phyloP scores from a whole-genome alignment of 2,329 filamentous ascomycete genomes.

The Bimuria novae-zelandiae region DNA sequence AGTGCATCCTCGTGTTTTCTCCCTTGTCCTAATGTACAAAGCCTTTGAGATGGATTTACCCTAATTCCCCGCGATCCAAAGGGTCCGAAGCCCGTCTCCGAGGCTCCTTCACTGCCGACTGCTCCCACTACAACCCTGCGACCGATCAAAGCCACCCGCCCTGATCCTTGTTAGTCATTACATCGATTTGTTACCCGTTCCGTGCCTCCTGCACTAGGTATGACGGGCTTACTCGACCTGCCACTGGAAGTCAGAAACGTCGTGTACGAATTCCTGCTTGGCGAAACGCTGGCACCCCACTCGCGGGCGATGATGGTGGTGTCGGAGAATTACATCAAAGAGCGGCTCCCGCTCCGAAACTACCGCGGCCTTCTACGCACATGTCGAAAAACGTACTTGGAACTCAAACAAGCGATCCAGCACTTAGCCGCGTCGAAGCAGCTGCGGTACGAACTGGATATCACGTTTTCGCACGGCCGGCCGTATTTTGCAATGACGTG shows the following conservation, averaged over 20 bases:
- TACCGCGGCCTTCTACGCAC: conserved; percentile 33
- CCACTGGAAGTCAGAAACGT: conserved; percentile 35
- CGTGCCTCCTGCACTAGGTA: conserved; percentile 9
- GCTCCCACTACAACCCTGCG: conserved; percentile 4
- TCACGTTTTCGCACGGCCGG: conserved; percentile 39
- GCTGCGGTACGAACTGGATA: conserved; percentile 31
- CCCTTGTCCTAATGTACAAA: conserved; percentile 10
- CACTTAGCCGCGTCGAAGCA: conserved; percentile 32
- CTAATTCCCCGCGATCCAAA: conserved; percentile 5
- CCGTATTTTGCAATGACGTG: conserved; percentile 39
- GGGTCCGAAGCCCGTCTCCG: conserved; percentile 4
- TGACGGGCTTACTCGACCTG: conserved; percentile 38
- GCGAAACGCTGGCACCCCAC: conserved; percentile 25
- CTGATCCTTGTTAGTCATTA: conserved; percentile 19
- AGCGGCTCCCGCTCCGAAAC: conserved; percentile 32
- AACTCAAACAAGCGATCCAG: conserved; percentile 35
- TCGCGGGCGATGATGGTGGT: conserved; percentile 38
- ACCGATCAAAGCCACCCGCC: conserved; percentile 11
- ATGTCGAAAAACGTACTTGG: conserved; percentile 28
- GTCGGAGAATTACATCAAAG: conserved; percentile 32
- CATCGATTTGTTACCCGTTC: conserved; percentile 14
- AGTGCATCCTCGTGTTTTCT: conserved; percentile 1
- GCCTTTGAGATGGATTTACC: not conserved
- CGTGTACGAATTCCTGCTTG: conserved; percentile 34
- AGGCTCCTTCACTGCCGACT: conserved; percentile 7